Conservation (phyloP, 129 eudicot genomes). For the Heracleum sosnowskyi region DNA sequence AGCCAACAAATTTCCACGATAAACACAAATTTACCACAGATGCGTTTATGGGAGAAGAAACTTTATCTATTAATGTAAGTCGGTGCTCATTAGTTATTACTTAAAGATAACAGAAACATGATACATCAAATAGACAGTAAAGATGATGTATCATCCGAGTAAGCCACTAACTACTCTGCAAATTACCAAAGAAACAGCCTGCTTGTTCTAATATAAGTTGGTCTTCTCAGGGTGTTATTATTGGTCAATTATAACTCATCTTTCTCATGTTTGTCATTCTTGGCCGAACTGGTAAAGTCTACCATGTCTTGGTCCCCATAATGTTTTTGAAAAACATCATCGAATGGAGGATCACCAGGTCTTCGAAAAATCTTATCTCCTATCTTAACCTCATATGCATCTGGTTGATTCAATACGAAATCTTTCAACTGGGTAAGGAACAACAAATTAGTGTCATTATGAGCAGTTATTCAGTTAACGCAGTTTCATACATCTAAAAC, state of each 20-base stretch:
- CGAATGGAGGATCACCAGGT: conserved; percentile 83
- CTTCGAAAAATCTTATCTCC: conserved; percentile 75
- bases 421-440: conserved; percentile 53
- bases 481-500: not conserved
- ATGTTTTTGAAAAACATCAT: conserved; percentile 54
- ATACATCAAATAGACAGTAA: not conserved
- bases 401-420: conserved; percentile 63
- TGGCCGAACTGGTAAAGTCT: conserved; percentile 10
- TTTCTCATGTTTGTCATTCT: conserved; percentile 32
- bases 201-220: too few species aligned
- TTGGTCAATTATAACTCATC: conserved; percentile 36
- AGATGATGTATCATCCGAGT: not conserved
- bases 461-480: not conserved
- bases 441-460: not conserved
- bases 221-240: not conserved
- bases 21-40: not conserved
- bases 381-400: conserved; percentile 87
- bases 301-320: conserved; percentile 25
- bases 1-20: not conserved
- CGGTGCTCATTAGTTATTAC: not conserved
- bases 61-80: not conserved
- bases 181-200: not conserved
- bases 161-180: not conserved
- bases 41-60: not conserved
- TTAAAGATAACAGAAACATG: not conserved